Evolutionary conservation across 2,329 filamentous ascomycete genomes (phyloP).

Genomic region (Aspergillus sp.): DNA sequence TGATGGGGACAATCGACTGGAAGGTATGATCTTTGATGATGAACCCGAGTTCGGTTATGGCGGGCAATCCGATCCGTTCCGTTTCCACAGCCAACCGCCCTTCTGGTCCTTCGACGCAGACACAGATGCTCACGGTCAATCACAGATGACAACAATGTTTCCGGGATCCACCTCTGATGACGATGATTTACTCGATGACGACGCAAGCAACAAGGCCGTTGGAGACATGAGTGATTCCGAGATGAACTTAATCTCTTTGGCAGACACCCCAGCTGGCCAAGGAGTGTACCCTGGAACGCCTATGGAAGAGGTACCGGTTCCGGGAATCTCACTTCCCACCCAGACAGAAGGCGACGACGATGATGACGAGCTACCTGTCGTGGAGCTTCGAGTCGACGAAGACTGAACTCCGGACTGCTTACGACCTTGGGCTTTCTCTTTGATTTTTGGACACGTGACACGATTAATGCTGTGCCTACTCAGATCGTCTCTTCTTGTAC

Average conservation of each 20-base stretch:
- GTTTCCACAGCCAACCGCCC: conserved; percentile 22
- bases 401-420: conserved; percentile 25
- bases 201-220: conserved; percentile 40
- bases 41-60: conserved; percentile 24
- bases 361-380: conserved; percentile 38
- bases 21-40: conserved; percentile 36
- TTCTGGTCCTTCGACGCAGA: conserved; percentile 39
- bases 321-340: conserved; percentile 29
- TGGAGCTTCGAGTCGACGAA: conserved; percentile 39
- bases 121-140: conserved; percentile 26
- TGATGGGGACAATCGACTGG: conserved; percentile 20
- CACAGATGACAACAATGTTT: conserved; percentile 26
- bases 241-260: conserved; percentile 27
- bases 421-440: conserved; percentile 12
- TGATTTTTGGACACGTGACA: conserved; percentile 17
- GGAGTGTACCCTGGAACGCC: conserved; percentile 19
- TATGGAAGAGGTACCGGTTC: conserved; percentile 26
- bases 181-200: conserved; percentile 35
- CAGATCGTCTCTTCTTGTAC: not conserved
- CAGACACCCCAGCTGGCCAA: conserved; percentile 23
- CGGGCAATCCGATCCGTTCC: conserved; percentile 22
- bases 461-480: conserved; percentile 7
- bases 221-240: conserved; percentile 34
- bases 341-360: conserved; percentile 31
- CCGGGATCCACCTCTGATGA: conserved; percentile 29